Conservation (phyloP, 305 asterid species). For the Fraxinus latifolia region DNA sequence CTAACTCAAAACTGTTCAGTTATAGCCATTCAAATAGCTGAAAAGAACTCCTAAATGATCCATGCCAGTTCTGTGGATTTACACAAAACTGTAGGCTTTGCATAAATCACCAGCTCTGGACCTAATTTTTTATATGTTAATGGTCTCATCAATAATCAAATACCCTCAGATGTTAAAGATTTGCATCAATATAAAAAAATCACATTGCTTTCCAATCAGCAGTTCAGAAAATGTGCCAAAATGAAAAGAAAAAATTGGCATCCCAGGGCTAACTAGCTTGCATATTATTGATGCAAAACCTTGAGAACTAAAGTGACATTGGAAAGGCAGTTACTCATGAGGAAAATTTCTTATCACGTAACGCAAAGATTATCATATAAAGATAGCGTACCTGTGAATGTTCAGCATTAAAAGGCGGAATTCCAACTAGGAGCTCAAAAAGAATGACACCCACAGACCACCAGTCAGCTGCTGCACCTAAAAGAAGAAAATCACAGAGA, state of each 20-base stretch:
- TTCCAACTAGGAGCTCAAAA: conserved; percentile 82
- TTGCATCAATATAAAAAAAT: neutral
- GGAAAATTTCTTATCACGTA: conserved; percentile 6
- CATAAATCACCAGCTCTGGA: neutral
- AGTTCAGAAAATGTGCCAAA: neutral
- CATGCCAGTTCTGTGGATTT: neutral
- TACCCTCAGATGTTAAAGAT: neutral
- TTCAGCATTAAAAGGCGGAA: conserved; percentile 98
- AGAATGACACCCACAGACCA: conserved; percentile 98
- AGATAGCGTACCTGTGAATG: conserved; percentile 68
- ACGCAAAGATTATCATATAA: neutral
- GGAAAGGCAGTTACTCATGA: neutral
- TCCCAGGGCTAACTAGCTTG: neutral
- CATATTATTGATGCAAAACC: conserved; percentile 6
- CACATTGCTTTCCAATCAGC: neutral
- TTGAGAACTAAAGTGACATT: conserved; percentile 17
- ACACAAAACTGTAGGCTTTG: neutral
- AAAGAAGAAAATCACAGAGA: conserved; percentile 24
- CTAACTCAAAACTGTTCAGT: neutral
- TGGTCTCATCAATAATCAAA: neutral
- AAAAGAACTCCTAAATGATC: neutral
- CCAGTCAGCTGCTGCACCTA: conserved; percentile 97
- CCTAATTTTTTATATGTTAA: neutral
- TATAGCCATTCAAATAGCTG: neutral
- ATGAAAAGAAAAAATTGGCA: neutral